Conservation (phyloP, 768 basidiomycete species). For the Coprinopsis strossmayeri region DNA sequence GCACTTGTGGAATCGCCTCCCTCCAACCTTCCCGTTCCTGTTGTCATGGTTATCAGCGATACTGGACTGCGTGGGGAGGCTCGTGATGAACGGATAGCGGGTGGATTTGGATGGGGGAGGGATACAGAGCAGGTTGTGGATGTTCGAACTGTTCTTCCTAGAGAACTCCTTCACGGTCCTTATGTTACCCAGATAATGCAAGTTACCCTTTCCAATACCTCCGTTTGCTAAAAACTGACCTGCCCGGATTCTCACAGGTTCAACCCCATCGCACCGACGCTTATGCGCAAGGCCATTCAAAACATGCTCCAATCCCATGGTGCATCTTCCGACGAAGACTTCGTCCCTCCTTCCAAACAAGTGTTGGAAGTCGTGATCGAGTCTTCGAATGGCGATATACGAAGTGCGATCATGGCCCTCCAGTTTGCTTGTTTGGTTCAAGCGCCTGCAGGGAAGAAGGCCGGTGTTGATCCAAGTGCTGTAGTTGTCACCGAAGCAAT, state of each 20-base stretch:
- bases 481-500: constrained; percentile 59
- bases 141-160: constrained; percentile 63
- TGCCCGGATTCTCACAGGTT: too few species aligned
- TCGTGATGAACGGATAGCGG: constrained; percentile 36
- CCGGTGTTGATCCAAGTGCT: constrained; percentile 20
- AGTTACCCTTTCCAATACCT: constrained; percentile 18
- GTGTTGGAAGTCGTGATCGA: constrained; percentile 71
- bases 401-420: constrained; percentile 89
- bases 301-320: constrained; percentile 41
- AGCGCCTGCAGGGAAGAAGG: constrained; percentile 18
- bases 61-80: constrained; percentile 72
- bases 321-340: constrained; percentile 11
- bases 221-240: too few species aligned
- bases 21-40: constrained; percentile 41
- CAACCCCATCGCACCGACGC: constrained; percentile 85
- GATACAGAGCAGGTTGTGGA: constrained; percentile 43
- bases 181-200: constrained; percentile 80
- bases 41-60: constrained; percentile 82
- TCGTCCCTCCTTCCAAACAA: constrained; percentile 48
- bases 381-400: constrained; percentile 83
- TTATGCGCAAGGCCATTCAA: constrained; percentile 75
- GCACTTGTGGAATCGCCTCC: constrained; percentile 39
- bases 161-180: constrained; percentile 60
- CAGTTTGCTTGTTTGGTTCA: constrained; percentile 71
- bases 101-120: constrained; percentile 39